A percentile compares a stretch with the other conserved stretches of the same genome.
phyloP scores from a whole-genome alignment of 2,329 filamentous ascomycete species.

The Colletotrichum sp. region DNA sequence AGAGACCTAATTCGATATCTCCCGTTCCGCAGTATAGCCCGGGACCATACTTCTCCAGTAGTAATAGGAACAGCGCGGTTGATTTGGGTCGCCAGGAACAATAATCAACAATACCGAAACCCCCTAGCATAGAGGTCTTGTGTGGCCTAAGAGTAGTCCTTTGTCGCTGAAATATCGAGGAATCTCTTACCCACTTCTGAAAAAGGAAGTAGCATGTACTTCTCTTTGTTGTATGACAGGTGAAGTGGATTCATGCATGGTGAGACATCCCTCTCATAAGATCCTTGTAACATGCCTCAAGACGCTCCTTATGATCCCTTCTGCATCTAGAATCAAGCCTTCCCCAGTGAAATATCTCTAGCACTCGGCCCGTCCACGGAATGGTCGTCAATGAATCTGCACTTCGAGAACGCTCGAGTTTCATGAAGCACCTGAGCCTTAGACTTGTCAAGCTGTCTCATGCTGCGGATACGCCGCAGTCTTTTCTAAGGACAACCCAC shows the following conservation, averaged over 20 bases:
- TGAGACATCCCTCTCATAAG: not conserved
- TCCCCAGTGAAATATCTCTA: too few relatives aligned
- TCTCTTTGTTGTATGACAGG: not conserved
- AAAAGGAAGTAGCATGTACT: not conserved
- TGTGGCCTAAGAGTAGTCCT: too few relatives aligned
- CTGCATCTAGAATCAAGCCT: too few relatives aligned
- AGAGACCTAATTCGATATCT: not conserved
- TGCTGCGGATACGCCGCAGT: too few relatives aligned
- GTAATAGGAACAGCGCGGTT: not conserved
- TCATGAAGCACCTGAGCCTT: not conserved
- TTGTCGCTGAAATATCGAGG: too few relatives aligned
- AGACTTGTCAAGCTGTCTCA: too few relatives aligned
- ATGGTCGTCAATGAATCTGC: not conserved
- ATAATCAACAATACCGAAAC: too few relatives aligned
- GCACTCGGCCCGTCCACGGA: too few relatives aligned
- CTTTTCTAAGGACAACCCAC: too few relatives aligned
- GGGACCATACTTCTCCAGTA: too few relatives aligned
- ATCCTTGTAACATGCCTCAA: not conserved
- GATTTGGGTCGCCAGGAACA: not conserved
- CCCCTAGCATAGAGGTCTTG: too few relatives aligned
- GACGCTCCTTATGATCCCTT: not conserved
- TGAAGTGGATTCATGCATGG: accelerated
- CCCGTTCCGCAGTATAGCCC: not conserved
- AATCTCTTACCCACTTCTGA: not conserved
- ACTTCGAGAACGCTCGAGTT: not conserved